phyloP scores from a whole-genome alignment of 129 eudicot species.

The Smallanthus sonchifolius region DNA sequence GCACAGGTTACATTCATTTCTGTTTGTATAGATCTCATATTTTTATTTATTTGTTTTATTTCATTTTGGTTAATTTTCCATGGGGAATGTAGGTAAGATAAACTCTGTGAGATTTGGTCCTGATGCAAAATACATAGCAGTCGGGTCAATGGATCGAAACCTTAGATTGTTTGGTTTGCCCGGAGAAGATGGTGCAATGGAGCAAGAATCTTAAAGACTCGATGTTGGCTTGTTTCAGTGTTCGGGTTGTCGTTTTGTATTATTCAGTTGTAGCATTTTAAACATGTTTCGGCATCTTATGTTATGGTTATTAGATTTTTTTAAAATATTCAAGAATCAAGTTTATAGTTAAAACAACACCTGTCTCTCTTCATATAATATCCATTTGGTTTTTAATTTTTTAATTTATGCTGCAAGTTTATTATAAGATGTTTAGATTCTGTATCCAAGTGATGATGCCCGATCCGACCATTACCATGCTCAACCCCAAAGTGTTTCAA shows the following conservation, averaged over 20 bases:
- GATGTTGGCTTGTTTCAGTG: background rate
- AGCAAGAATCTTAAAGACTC: slow-evolving; percentile 36
- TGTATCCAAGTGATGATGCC: too few species aligned
- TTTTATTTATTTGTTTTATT: background rate
- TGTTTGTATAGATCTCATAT: background rate
- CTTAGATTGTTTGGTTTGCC: slow-evolving; percentile 85
- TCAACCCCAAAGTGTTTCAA: too few species aligned
- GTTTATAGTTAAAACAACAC: slow-evolving; percentile 4
- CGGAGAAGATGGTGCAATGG: slow-evolving; percentile 46
- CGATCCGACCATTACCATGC: too few species aligned
- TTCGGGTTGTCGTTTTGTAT: slow-evolving; percentile 26
- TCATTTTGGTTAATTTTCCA: background rate
- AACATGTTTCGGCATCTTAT: background rate
- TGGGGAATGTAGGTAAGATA: slow-evolving; percentile 55
- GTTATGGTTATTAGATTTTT: slow-evolving; percentile 2
- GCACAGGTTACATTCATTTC: slow-evolving; percentile 63
- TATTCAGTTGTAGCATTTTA: slow-evolving; percentile 23
- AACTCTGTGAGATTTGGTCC: slow-evolving; percentile 72
- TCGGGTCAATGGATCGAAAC: slow-evolving; percentile 89
- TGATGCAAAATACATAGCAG: slow-evolving; percentile 90
- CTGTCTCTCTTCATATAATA: background rate
- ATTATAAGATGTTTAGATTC: too few species aligned
- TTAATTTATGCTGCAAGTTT: background rate
- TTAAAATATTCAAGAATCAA: background rate
- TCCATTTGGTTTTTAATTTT: background rate